Evolutionary conservation across 2,329 filamentous ascomycete genomes (phyloP), one percentile per base, ranked within the genome.

Genomic region (Fusarium staphyleae): DNA sequence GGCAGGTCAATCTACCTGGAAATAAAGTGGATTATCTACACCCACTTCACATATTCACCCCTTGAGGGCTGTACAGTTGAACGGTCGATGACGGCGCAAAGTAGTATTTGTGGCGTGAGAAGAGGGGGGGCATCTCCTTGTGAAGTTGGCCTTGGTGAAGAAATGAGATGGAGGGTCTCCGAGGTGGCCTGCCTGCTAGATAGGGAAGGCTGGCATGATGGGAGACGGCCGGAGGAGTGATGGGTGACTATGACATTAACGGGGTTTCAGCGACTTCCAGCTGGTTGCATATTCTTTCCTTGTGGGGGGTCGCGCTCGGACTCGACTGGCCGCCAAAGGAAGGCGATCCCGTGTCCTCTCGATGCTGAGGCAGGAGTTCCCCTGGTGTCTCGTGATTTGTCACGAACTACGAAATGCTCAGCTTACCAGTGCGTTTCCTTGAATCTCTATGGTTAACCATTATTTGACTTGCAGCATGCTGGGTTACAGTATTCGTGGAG

Each of bases 271-370:
- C 16, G 32, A 28, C 30, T 18, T 37, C 14, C 33, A 36, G 53
- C 16, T 64, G 62, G 24, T 55, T 59, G 40, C 52, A 62, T 60
- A 9, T 8, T 26, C 29, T n/a, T 30, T n/a, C 33, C 49, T 51
- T 62, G 60, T 22, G 19, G 4, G 60, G 55, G 44, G 51, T 53
- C 48, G 26, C 51, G 62, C 63, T 64, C 43, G 56, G 57, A 40
- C 55, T 42, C 14, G 29, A 48, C 47, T 49, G 47, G 40, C 55
- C 47, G 45, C 19, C 4, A 22, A 51, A 54, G 54, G 43, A 44
- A 56, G 45, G 48, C 43, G 40, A 55, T 61, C 47, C 48, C 42
- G 42, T 60, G 49, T 46, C 29, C 40, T 30, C 36, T 35, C 39
- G 5, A 3, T 37, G 24, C 30, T 24, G 15, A 26, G 18, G 34